Conservation (phyloP, 1,139 yeast species). For the Saccharomyces hybrid region DNA sequence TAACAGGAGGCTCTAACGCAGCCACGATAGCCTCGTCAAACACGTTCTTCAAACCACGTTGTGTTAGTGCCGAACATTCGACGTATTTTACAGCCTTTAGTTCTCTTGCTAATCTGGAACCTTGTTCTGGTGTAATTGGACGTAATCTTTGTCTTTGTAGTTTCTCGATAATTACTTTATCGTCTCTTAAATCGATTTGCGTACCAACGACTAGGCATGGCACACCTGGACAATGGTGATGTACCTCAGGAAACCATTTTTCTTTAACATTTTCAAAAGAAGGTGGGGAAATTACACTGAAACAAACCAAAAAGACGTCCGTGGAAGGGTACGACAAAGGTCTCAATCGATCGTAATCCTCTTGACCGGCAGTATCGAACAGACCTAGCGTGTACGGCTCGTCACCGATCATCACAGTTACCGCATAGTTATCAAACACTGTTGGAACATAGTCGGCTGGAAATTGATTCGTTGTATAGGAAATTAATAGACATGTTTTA, state of each 20-base stretch:
- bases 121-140: slow-evolving; percentile 78
- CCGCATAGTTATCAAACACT: slow-evolving; percentile 91
- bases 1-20: slow-evolving; percentile 82
- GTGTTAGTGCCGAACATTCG: slow-evolving; percentile 95
- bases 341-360: slow-evolving; percentile 92
- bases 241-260: slow-evolving; percentile 96
- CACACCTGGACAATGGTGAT: slow-evolving; percentile 94
- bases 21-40: slow-evolving; percentile 96
- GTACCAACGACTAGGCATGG: slow-evolving; percentile 95
- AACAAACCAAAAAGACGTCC: slow-evolving; percentile 87
- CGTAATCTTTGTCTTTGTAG: slow-evolving; percentile 79
- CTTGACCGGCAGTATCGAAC: slow-evolving; percentile 97
- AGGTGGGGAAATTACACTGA: slow-evolving; percentile 90
- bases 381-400: slow-evolving; percentile 93
- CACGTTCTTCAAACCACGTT: slow-evolving; percentile 87
- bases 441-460: slow-evolving; percentile 86
- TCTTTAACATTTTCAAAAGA: slow-evolving; percentile 93
- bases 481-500: slow-evolving; percentile 79
- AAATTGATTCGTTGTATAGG: slow-evolving; percentile 76
- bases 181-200: slow-evolving; percentile 86
- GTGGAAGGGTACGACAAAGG: slow-evolving; percentile 94
- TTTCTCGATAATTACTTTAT: slow-evolving; percentile 79
- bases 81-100: slow-evolving; percentile 90
- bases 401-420: slow-evolving; percentile 93
- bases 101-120: slow-evolving; percentile 86